Evolutionary conservation across 805 yeast species (phyloP).

Genomic region (Barnettozyma pratensis): DNA sequence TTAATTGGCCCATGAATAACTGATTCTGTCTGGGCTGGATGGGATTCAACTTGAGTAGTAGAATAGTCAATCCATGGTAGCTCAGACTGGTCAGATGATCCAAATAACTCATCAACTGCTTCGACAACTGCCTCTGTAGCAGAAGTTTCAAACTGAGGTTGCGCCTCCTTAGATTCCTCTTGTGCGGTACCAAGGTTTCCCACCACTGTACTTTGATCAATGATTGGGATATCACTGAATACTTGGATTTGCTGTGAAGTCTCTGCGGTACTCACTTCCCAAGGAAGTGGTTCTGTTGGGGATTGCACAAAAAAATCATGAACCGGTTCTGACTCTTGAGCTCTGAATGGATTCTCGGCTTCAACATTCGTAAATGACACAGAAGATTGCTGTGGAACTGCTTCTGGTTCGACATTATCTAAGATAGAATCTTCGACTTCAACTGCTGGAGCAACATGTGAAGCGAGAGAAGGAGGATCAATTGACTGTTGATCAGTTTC

Average conservation of each 20-base stretch:
- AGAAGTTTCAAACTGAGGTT: too few relatives aligned
- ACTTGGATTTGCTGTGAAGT: not conserved
- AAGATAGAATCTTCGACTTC: too few relatives aligned
- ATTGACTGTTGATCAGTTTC: not conserved
- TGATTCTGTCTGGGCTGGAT: not conserved
- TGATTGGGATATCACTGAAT: too few relatives aligned
- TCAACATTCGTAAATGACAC: not conserved
- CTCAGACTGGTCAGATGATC: not conserved
- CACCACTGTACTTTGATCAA: too few relatives aligned
- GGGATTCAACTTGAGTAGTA: too few relatives aligned
- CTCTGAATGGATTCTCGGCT: not conserved
- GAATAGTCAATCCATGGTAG: not conserved
- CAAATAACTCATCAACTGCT: slow-evolving; percentile 2
- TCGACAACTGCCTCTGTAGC: not conserved
- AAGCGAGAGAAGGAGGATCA: too few relatives aligned
- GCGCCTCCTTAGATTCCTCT: too few relatives aligned
- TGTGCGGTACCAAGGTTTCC: too few relatives aligned
- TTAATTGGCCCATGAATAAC: not conserved
- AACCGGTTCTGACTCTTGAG: too few relatives aligned
- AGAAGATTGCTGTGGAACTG: not conserved
- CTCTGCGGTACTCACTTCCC: not conserved
- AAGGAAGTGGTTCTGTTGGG: not conserved
- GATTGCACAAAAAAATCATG: not conserved
- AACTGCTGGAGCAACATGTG: too few relatives aligned
- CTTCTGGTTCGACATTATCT: not conserved